Conservation (phyloP, 2,329 filamentous ascomycete species). For the Xylariales sp. region DNA sequence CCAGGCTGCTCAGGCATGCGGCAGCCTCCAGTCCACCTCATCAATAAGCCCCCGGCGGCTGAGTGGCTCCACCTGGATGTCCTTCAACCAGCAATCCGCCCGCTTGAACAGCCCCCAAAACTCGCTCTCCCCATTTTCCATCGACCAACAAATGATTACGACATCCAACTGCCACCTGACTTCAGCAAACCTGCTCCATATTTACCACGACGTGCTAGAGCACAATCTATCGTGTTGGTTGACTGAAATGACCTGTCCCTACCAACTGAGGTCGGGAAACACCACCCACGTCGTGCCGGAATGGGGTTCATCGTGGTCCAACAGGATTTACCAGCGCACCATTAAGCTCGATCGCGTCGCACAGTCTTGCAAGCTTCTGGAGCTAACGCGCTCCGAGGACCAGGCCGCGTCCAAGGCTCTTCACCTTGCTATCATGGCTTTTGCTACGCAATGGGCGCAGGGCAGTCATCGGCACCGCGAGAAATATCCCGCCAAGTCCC, state of each 20-base stretch:
- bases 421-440: slow-evolving; percentile 45
- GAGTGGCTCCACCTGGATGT: background rate
- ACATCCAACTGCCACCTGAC: slow-evolving; percentile 29
- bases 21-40: too few relatives aligned
- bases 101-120: background rate
- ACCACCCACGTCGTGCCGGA: slow-evolving; percentile 12
- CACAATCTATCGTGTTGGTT: slow-evolving; percentile 50
- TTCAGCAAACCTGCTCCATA: slow-evolving; percentile 38
- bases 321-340: slow-evolving; percentile 46
- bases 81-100: background rate
- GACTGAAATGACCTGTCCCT: slow-evolving; percentile 49
- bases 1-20: too few relatives aligned
- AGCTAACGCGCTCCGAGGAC: too few relatives aligned
- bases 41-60: background rate
- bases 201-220: slow-evolving; percentile 52
- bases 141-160: background rate
- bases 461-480: slow-evolving; percentile 24
- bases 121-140: background rate
- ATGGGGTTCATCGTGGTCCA: slow-evolving; percentile 38
- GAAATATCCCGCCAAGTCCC: slow-evolving; percentile 10
- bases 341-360: slow-evolving; percentile 42
- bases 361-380: too few relatives aligned
- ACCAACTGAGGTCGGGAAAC: slow-evolving; percentile 24
- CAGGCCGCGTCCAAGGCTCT: slow-evolving; percentile 40
- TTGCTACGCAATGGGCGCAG: slow-evolving; percentile 47